phyloP scores from a whole-genome alignment of 331 rosid genomes.

The Malus hybrid region DNA sequence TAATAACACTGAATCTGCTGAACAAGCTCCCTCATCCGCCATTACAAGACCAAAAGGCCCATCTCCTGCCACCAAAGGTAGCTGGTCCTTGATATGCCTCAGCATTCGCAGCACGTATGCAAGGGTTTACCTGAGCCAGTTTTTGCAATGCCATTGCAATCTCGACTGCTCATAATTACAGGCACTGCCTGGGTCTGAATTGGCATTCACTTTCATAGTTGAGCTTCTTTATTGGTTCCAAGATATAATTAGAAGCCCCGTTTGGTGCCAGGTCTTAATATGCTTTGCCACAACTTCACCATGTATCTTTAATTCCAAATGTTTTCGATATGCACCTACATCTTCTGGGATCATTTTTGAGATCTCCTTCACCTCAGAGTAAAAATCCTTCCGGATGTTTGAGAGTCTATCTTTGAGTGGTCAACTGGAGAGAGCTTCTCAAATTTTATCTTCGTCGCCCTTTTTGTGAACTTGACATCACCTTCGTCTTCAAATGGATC shows the following conservation, averaged over 20 bases:
- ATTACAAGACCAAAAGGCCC: conserved; percentile 91
- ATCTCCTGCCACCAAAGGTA: conserved; percentile 74
- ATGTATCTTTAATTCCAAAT: conserved; percentile 83
- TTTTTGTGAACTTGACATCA: conserved; percentile 89
- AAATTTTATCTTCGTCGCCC: conserved; percentile 87
- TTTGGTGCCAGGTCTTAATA: conserved; percentile 84
- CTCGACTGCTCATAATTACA: conserved; percentile 81
- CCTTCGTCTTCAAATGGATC: conserved; percentile 62
- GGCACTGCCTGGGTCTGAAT: conserved; percentile 85
- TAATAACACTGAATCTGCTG: conserved; percentile 91
- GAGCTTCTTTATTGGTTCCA: conserved; percentile 69
- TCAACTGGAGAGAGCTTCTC: conserved; percentile 92
- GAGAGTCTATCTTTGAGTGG: conserved; percentile 74
- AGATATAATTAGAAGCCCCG: conserved; percentile 76
- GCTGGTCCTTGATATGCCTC: conserved; percentile 98
- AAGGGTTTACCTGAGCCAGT: conserved; percentile 94
- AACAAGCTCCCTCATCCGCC: conserved; percentile 94
- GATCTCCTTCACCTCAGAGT: conserved; percentile 72
- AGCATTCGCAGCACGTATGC: conserved; percentile 28
- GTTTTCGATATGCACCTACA: conserved; percentile 62
- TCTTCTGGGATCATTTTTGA: conserved; percentile 57
- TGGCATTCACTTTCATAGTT: conserved; percentile 80
- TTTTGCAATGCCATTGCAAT: conserved; percentile 86
- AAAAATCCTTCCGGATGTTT: conserved; percentile 54
- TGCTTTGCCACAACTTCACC: conserved; percentile 96